A percentile compares a stretch with the other conserved stretches of the same genome.
Evolutionary conservation across 139 green algal species (phyloP).

Genomic region (Coelastrella sp.): DNA sequence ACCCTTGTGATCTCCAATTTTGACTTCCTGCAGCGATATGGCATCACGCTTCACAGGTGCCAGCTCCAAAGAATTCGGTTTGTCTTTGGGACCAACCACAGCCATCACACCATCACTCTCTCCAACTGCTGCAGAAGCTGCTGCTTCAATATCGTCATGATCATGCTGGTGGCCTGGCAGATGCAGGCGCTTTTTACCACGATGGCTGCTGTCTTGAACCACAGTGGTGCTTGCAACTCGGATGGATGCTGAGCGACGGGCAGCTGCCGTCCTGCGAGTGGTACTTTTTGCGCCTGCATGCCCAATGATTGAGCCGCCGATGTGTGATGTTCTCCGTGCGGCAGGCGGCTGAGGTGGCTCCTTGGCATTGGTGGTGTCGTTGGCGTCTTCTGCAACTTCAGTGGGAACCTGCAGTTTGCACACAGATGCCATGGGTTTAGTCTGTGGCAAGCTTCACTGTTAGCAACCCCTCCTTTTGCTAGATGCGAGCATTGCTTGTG

Average conservation of each 20-base stretch:
- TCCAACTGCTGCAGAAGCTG: background rate
- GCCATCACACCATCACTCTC: background rate
- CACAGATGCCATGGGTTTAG: background rate
- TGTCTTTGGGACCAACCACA: conserved; percentile 3
- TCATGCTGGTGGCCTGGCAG: background rate
- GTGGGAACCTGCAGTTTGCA: no score
- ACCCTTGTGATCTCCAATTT: background rate
- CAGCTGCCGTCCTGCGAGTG: background rate
- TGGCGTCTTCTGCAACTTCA: no score
- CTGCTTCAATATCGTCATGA: background rate
- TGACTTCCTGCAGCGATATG: conserved; percentile 18
- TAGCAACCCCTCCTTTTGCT: no score
- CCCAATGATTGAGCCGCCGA: background rate
- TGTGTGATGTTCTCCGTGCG: background rate
- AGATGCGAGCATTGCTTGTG: background rate
- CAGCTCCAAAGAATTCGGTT: background rate
- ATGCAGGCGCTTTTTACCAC: background rate
- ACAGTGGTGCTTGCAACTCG: background rate
- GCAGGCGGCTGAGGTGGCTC: background rate
- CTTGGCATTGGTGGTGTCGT: no score
- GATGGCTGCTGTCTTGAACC: background rate
- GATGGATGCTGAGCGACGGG: background rate
- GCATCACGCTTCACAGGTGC: background rate
- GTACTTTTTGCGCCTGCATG: background rate
- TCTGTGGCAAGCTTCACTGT: background rate